These are phyloP conservation scores for Termitomyces heimii DNA, from an alignment of 768 basidiomycete genomes.

Conservation along the genomic window DNA sequence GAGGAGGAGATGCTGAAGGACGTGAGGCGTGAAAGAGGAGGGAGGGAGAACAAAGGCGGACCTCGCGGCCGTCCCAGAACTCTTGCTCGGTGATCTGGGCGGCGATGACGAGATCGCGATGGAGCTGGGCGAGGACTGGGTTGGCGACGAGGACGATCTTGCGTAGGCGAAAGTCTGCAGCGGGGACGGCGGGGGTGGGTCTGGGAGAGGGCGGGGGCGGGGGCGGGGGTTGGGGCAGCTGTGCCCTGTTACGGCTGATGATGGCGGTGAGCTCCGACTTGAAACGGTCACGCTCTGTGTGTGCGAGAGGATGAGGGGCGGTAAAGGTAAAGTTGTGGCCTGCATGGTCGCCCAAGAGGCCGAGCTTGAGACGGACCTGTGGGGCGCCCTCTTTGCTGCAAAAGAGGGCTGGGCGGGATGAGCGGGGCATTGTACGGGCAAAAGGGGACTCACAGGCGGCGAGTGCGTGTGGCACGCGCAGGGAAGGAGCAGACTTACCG, in stretches of 20 bases:
- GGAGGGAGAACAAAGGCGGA: slow-evolving; percentile 26
- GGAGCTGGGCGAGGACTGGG: slow-evolving; percentile 72
- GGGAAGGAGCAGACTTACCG: slow-evolving; percentile 56
- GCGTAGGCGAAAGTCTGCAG: slow-evolving; percentile 65
- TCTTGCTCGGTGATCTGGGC: slow-evolving; percentile 87
- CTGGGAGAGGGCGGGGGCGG: slow-evolving; percentile 34
- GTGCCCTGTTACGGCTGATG: slow-evolving; percentile 65
- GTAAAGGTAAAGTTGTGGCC: slow-evolving; percentile 84
- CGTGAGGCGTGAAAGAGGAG: slow-evolving; percentile 12
- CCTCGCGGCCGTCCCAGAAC: slow-evolving; percentile 97
- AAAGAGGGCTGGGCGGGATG: slow-evolving; percentile 54
- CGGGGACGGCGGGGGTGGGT: slow-evolving; percentile 46
- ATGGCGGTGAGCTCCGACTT: slow-evolving; percentile 74
- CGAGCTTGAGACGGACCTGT: slow-evolving; percentile 75
- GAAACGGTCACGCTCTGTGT: slow-evolving; percentile 74
- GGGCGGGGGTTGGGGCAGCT: slow-evolving; percentile 21
- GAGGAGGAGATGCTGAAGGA: slow-evolving; percentile 61
- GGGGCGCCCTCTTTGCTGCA: slow-evolving; percentile 81
- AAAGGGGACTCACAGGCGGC: slow-evolving; percentile 48
- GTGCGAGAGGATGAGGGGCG: slow-evolving; percentile 56
- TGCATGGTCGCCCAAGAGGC: slow-evolving; percentile 58
- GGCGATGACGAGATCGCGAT: slow-evolving; percentile 82
- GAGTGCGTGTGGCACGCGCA: slow-evolving; percentile 56
- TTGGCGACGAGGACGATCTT: slow-evolving; percentile 77
- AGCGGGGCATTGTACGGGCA: slow-evolving; percentile 12